These are phyloP conservation scores for Delonix regia DNA, from an alignment of 306 rosid genomes.

Conservation along the genomic window DNA sequence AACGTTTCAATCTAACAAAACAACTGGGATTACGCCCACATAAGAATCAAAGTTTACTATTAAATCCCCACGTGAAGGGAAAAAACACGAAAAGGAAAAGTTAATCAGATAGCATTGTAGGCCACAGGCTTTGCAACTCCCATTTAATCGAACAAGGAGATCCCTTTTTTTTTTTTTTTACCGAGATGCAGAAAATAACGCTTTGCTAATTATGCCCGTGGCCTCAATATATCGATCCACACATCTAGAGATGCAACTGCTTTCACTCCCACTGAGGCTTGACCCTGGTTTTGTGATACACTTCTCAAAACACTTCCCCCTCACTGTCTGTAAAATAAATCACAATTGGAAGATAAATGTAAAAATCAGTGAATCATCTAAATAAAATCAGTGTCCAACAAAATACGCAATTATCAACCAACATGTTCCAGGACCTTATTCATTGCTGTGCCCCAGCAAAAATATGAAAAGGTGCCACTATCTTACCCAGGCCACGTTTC, in stretches of 20 bases:
- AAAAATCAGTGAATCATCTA: background rate
- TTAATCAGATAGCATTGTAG: conserved; percentile 3
- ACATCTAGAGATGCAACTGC: conserved; percentile 92
- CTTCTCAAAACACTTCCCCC: conserved; percentile 89
- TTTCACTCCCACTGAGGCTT: conserved; percentile 81
- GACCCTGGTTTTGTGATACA: conserved; percentile 94
- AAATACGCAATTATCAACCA: background rate
- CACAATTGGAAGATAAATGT: background rate
- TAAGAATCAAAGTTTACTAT: background rate
- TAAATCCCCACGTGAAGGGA: conserved; percentile 11
- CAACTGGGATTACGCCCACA: background rate
- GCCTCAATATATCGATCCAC: conserved; percentile 98
- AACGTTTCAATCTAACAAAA: background rate
- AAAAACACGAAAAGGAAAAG: conserved; percentile 14
- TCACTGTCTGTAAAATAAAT: conserved; percentile 64
- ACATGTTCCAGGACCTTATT: background rate
- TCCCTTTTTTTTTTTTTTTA: conserved; percentile 37
- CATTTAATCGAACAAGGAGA: conserved; percentile 6
- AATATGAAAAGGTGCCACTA: background rate
- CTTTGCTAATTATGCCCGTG: conserved; percentile 80
- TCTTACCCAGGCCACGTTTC: background rate
- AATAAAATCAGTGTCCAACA: background rate
- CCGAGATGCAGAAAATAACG: conserved; percentile 62
- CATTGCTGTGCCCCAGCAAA: background rate
- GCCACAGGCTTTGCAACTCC: conserved; percentile 19